Evolutionary conservation across 805 yeast species (phyloP).

Genomic region (Yarrowia keelungensis): DNA sequence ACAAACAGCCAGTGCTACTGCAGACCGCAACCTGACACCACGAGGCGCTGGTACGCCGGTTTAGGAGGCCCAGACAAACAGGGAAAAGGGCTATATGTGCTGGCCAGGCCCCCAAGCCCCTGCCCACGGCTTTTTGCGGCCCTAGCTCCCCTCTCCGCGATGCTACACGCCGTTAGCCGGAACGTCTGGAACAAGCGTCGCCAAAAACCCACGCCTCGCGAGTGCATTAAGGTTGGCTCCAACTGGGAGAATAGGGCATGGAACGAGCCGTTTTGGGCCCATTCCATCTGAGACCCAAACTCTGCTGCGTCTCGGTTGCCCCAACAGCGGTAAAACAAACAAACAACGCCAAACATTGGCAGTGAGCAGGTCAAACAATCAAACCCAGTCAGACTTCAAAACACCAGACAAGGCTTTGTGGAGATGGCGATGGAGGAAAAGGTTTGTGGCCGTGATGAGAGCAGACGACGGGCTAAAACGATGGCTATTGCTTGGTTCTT

Average conservation of each 20-base stretch:
- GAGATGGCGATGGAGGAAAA: too few species aligned
- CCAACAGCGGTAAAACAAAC: conserved; percentile 38
- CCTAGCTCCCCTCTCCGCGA: neutral
- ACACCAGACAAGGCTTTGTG: conserved; percentile 2
- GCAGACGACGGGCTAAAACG: too few species aligned
- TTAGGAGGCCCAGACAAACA: neutral
- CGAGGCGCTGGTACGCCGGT: neutral
- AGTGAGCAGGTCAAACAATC: neutral
- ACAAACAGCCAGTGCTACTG: conserved; percentile 2
- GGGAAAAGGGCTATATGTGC: neutral
- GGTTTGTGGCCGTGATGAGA: too few species aligned
- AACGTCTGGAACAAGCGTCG: conserved; percentile 1
- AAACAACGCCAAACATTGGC: conserved; percentile 23
- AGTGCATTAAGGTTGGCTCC: conserved; percentile 9
- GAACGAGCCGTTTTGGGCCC: neutral
- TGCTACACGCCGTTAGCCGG: neutral
- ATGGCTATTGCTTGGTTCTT: too few species aligned
- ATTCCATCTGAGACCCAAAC: conserved; percentile 29
- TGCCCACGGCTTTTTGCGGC: neutral
- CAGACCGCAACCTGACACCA: neutral
- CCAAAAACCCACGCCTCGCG: conserved; percentile 38
- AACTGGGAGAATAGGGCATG: conserved; percentile 16
- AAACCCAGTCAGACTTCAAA: neutral
- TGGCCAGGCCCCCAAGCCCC: neutral
- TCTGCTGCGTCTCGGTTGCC: conserved; percentile 14